phyloP scores from a whole-genome alignment of 352 stramenopile species.

The Peronospora tabacina region DNA sequence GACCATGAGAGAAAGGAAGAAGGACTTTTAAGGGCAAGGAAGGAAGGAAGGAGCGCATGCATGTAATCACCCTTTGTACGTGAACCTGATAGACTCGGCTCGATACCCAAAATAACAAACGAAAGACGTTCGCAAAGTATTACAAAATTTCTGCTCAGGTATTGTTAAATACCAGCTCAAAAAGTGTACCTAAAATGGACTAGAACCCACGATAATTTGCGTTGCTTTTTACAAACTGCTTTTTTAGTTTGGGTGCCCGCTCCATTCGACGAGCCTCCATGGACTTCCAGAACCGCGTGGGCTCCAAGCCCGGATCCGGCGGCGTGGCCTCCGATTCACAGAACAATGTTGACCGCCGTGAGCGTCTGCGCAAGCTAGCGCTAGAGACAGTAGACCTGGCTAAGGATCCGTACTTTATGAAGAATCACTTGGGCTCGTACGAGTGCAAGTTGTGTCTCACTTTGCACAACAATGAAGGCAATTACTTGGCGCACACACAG shows the following conservation, averaged over 20 bases:
- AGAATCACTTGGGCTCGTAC: slow-evolving; percentile 98
- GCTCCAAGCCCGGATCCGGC: slow-evolving; percentile 71
- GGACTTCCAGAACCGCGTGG: slow-evolving; percentile 83
- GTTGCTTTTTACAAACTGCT: not conserved
- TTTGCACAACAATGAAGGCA: slow-evolving; percentile 98
- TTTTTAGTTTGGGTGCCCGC: not conserved
- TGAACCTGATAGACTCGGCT: too few relatives aligned
- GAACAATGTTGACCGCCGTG: slow-evolving; percentile 90
- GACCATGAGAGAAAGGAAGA: slow-evolving; percentile 29
- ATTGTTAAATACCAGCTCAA: not conserved
- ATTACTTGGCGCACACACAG: slow-evolving; percentile 99
- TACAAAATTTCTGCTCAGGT: too few relatives aligned
- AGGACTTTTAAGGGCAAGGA: not conserved
- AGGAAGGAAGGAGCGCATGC: not conserved
- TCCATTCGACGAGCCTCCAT: slow-evolving; percentile 22
- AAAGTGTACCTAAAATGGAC: not conserved
- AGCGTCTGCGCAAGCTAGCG: slow-evolving; percentile 95
- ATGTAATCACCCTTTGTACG: not conserved
- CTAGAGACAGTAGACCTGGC: slow-evolving; percentile 98
- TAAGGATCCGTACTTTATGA: slow-evolving; percentile 99
- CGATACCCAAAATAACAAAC: too few relatives aligned
- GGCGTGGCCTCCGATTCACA: slow-evolving; percentile 73
- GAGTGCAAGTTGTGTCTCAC: slow-evolving; percentile 99
- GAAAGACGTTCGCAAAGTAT: too few relatives aligned
- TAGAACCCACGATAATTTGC: not conserved